These are phyloP conservation scores for Salicornia ramosissima DNA, from an alignment of 148 eudicot genomes.

Conservation along the genomic window DNA sequence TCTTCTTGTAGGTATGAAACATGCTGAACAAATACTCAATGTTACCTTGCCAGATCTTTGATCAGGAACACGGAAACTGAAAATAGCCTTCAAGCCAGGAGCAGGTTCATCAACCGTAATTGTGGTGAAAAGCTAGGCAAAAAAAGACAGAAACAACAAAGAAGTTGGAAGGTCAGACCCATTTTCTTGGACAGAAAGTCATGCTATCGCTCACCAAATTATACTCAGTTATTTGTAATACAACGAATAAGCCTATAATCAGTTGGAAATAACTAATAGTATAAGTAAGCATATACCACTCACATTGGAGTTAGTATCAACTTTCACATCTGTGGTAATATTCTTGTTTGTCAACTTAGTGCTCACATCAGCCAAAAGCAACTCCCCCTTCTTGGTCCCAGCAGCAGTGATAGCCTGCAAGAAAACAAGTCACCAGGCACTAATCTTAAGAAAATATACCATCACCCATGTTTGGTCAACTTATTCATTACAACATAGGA, in stretches of 20 bases:
- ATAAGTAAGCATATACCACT: slow-evolving; percentile 23
- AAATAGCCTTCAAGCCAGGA: slow-evolving; percentile 85
- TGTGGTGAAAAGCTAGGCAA: slow-evolving; percentile 54
- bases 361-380: slow-evolving; percentile 62
- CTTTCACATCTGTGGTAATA: slow-evolving; percentile 75
- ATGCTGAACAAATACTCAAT: not conserved
- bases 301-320: slow-evolving; percentile 78
- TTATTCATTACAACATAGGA: not conserved
- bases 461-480: not conserved
- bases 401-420: slow-evolving; percentile 71
- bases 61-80: slow-evolving; percentile 79
- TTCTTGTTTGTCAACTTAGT: slow-evolving; percentile 69
- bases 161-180: not conserved
- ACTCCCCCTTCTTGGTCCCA: slow-evolving; percentile 62
- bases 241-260: not conserved
- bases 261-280: not conserved
- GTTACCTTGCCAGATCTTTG: slow-evolving; percentile 91
- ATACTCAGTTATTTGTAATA: not conserved
- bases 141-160: not conserved
- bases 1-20: not conserved
- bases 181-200: not conserved
- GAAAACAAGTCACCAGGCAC: not conserved
- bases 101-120: slow-evolving; percentile 88
- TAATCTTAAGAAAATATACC: not conserved
- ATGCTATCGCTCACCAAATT: slow-evolving; percentile 2